Base-by-base conservation (phyloP, 2,329 filamentous ascomycete genomes). In the Diaporthe destruens region DNA sequence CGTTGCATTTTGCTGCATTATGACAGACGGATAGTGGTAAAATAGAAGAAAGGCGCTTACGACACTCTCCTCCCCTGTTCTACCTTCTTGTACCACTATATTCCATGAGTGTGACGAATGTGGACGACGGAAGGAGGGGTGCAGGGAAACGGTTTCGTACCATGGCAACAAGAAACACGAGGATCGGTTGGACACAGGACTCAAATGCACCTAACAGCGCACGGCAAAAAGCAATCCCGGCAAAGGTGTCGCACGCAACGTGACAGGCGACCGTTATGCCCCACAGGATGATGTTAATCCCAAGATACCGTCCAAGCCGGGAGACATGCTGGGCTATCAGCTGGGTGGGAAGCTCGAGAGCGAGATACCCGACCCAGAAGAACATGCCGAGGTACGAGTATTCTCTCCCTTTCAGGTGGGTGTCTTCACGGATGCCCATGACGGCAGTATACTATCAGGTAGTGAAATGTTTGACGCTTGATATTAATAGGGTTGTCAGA, bases 281-380 rank as follows among this genome's bases (percentile, higher is more conserved):
- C 85, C 85, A 87, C 32, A 82, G 76, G 6, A 83, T 76, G 32
- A 82, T 78, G 71, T 82, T 82, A 12, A 76, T 76, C 0, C 81
- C 81, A 6, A 82, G 77, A 69, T 81, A 81, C 53, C 83, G 84
- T 0, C 80, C 82, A 1, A 84, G 75, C 2, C 81, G 81, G 1
- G 84, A 65, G 20, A 65, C 14, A 1, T 36, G 72, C 68, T 82
- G 80, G 42, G 84, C 82, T 3, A 85, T 74, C 1, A 84, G 72
- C 16, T 80, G 77, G 6, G 82, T 82, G 18, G 81, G 81, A 5
- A 84, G 80, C 69, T 85, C 82, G 6, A 82, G 82, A 3, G 80
- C 81, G 1, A 85, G 79, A 69, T 84, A 81, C 8, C 82, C 83
- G 29, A 85, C 81, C 75, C 84, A 85, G 6, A 80, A 73, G 59